These are phyloP conservation scores for Candida alai DNA, from an alignment of 805 yeast species.

Conservation along the genomic window DNA sequence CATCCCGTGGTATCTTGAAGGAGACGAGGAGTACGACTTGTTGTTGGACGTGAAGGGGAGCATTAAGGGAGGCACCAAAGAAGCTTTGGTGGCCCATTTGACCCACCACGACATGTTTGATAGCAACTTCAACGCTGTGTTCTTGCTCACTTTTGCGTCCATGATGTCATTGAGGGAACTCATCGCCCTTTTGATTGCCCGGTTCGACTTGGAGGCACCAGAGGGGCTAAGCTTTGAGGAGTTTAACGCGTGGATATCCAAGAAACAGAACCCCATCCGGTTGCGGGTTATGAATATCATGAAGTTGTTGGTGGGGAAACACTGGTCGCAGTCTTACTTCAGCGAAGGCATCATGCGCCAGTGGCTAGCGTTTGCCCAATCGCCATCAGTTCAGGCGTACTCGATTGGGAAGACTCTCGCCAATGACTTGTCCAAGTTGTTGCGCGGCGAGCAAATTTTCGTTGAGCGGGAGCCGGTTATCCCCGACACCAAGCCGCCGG, in stretches of 20 bases:
- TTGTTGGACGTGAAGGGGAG: conserved; percentile 63
- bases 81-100: conserved; percentile 73
- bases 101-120: conserved; percentile 69
- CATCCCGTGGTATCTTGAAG: conserved; percentile 68
- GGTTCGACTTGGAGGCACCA: conserved; percentile 76
- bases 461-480: conserved; percentile 26
- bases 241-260: conserved; percentile 69
- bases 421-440: conserved; percentile 20
- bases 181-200: conserved; percentile 51
- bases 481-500: conserved; percentile 33
- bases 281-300: conserved; percentile 62
- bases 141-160: conserved; percentile 72
- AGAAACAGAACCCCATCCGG: conserved; percentile 66
- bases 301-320: conserved; percentile 61
- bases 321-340: conserved; percentile 64
- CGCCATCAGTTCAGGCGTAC: conserved; percentile 19
- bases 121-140: conserved; percentile 60
- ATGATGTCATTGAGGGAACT: conserved; percentile 67
- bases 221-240: conserved; percentile 84
- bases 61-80: conserved; percentile 79
- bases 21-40: conserved; percentile 57
- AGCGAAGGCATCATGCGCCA: conserved; percentile 37
- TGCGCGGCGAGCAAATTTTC: conserved; percentile 28
- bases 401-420: conserved; percentile 27
- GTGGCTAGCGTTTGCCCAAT: conserved; percentile 31